Conservation (phyloP, 495 filamentous ascomycete genomes). For the Venustampulla echinocandica region DNA sequence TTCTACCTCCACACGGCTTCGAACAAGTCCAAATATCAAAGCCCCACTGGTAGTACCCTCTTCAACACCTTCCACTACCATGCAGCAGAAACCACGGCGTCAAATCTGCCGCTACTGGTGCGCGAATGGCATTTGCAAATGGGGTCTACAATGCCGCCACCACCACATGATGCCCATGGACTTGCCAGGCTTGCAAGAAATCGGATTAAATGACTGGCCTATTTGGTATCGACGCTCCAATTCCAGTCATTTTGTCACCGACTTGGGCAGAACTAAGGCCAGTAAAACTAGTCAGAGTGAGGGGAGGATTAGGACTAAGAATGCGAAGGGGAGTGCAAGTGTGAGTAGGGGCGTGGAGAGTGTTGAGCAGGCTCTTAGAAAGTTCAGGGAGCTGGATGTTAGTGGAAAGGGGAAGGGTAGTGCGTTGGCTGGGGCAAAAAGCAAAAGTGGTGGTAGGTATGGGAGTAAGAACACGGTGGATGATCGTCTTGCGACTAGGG, state of each 20-base stretch:
- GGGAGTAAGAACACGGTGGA: constrained; percentile 1
- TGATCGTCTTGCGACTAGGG: constrained; percentile 13
- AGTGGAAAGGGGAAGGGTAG: constrained; percentile 4
- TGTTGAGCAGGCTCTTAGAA: constrained; percentile 11
- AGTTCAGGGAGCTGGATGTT: constrained; percentile 9
- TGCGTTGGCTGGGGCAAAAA: neutral
- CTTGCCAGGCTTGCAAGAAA: constrained; percentile 25
- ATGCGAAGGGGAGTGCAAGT: constrained; percentile 1
- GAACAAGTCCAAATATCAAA: neutral
- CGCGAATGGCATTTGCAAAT: constrained; percentile 35
- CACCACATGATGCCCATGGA: constrained; percentile 34
- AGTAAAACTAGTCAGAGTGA: neutral
- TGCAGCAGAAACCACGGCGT: too few relatives aligned
- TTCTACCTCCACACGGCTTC: neutral
- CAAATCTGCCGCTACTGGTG: constrained; percentile 38
- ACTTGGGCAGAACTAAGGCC: neutral
- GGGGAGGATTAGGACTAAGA: neutral
- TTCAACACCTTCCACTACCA: too few relatives aligned
- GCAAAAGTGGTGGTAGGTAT: constrained; percentile 17
- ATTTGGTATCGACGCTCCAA: constrained; percentile 26
- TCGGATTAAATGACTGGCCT: constrained; percentile 30
- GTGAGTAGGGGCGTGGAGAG: constrained; percentile 8
- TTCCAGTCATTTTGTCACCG: constrained; percentile 15
- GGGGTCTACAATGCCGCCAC: constrained; percentile 32
- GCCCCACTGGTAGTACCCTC: too few relatives aligned